Percentiles rank a stretch among this genome's conserved stretches.
phyloP scores from a whole-genome alignment of 495 filamentous ascomycete species.

The Penicillium herquei region DNA sequence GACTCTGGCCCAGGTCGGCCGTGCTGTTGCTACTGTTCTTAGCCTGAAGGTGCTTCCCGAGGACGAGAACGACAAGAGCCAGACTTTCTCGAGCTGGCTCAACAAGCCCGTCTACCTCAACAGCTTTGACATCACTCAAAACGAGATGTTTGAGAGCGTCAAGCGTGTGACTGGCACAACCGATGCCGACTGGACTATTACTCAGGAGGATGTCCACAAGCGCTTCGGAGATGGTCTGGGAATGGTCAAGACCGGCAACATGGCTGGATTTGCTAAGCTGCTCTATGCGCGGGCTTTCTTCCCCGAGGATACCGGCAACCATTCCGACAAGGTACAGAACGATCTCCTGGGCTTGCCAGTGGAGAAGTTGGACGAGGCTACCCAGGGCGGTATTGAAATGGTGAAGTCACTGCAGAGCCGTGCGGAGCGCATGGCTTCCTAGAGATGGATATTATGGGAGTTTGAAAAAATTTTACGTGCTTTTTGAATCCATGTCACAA shows the following conservation, averaged over 20 bases:
- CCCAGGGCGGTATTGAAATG: slow-evolving; percentile 38
- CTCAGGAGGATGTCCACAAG: slow-evolving; percentile 37
- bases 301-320: slow-evolving; percentile 37
- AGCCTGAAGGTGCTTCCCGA: slow-evolving; percentile 48
- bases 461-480: too few species aligned
- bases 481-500: too few species aligned
- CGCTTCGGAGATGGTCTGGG: slow-evolving; percentile 45
- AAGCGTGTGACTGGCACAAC: slow-evolving; percentile 54
- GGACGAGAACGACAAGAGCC: slow-evolving; percentile 39
- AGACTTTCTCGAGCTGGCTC: slow-evolving; percentile 32
- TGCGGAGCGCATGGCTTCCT: slow-evolving; percentile 22
- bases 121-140: slow-evolving; percentile 50
- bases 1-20: slow-evolving; percentile 47
- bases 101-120: slow-evolving; percentile 47
- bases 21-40: slow-evolving; percentile 45
- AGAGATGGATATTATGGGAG: too few species aligned
- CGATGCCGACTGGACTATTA: slow-evolving; percentile 56
- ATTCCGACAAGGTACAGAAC: slow-evolving; percentile 41
- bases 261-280: slow-evolving; percentile 46
- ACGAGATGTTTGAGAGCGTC: slow-evolving; percentile 53
- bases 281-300: slow-evolving; percentile 54
- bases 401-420: slow-evolving; percentile 26
- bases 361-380: slow-evolving; percentile 58
- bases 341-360: slow-evolving; percentile 49
- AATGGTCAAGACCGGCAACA: slow-evolving; percentile 44